phyloP scores from a whole-genome alignment of 768 basidiomycete genomes.

The Suillus paluster region DNA sequence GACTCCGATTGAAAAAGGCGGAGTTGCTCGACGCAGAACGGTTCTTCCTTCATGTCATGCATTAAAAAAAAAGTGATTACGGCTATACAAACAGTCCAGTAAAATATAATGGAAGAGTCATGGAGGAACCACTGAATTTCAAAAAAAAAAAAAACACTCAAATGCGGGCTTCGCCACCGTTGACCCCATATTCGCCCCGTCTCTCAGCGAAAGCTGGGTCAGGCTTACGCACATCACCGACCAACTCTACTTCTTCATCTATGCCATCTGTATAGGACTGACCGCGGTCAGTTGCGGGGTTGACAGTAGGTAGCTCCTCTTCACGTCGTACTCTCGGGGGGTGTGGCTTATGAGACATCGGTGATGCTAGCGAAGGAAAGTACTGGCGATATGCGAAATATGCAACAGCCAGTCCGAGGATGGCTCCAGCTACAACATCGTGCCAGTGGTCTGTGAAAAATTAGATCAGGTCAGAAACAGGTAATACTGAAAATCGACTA shows the following conservation, averaged over 20 bases:
- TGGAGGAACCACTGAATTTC: not conserved
- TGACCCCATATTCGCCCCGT: constrained; percentile 28
- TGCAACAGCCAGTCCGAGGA: constrained; percentile 72
- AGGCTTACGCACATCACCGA: constrained; percentile 17
- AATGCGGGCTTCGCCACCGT: constrained; percentile 22
- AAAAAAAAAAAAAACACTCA: constrained; percentile 13
- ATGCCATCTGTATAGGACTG: constrained; percentile 17
- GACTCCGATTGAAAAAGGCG: no score
- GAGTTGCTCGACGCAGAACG: no score
- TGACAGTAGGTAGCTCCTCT: constrained; percentile 46
- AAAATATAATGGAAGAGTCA: not conserved
- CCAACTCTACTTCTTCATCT: constrained; percentile 33
- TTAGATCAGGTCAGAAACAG: constrained; percentile 7
- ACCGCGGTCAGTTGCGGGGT: constrained; percentile 10
- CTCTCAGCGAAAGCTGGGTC: constrained; percentile 24
- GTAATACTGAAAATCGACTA: constrained; percentile 27
- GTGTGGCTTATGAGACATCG: constrained; percentile 70
- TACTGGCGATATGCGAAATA: constrained; percentile 85
- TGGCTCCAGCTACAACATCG: constrained; percentile 81
- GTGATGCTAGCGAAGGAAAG: constrained; percentile 72
- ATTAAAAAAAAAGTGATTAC: not conserved
- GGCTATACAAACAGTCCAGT: not conserved
- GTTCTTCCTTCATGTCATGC: not conserved
- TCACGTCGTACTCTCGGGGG: constrained; percentile 64
- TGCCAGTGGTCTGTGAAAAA: constrained; percentile 80